Evolutionary conservation across 495 filamentous ascomycete genomes (phyloP), one percentile per base, ranked within the genome.

Genomic region (Rostrohypoxylon terebratum): DNA sequence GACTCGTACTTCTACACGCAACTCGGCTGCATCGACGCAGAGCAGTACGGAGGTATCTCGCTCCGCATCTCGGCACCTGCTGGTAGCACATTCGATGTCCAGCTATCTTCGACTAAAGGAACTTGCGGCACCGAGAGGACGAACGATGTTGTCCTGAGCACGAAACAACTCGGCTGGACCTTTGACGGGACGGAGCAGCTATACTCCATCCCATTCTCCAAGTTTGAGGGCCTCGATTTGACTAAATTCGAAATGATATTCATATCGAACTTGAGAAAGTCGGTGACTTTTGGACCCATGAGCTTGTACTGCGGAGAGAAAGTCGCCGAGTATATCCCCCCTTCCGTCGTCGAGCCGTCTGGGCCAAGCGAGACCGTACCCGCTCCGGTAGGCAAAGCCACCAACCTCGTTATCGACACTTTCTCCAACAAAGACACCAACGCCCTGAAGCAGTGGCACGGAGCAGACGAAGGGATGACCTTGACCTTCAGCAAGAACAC

Each of bases 371-470:
- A 80, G 13, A 88, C 88, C 7, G 79, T 87, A 4, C 73, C 85
- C 14, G 81, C 83, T 4, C 86, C 88, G 0, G 71, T 78, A 25
- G 82, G 86, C 23, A 81, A 78, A 31, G 83, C 86, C 11, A 80
- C 85, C 21, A 77, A 78, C 4, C 80, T 93, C n/a, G 80, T 92
- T 8, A 89, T 94, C 54, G 92, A 94, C 77, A 84, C 83, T 13
- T 94, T 94, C 69, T 74, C 79, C 34, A 82, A 84, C 72, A 50
- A 72, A 6, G 76, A 86, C 36, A 81, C 80, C 33, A 94, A 94
- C 71, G 85, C 85, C 23, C 85, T 94, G 1, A 87, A 87, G 2
- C 87, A 89, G 77, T 94, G 89, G 86, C 92, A 94, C 77, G 92
- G 92, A 0, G 80, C 85, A 1, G 90, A 91, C 58, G 90, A 92